Evolutionary conservation across 768 basidiomycete species (phyloP), one percentile per base, ranked within the genome.

Genomic region (Postia placenta): DNA sequence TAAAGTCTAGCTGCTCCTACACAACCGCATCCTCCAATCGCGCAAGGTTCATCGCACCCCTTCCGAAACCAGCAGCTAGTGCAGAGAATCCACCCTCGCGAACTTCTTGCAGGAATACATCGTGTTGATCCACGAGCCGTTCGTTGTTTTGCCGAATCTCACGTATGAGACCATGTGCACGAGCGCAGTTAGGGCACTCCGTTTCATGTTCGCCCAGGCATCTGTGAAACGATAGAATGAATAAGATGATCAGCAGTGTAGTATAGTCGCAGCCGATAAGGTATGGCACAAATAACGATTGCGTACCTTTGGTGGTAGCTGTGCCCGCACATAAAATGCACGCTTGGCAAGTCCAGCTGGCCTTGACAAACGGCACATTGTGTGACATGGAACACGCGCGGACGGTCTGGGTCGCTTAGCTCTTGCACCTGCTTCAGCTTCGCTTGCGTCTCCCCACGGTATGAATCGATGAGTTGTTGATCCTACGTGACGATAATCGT

Each of bases 271-370:
- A n/a, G 30, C n/a, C 30, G 30, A 7, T n/a, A n/a, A 35, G 26
- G 44, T 19, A 54, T 2, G n/a, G 19, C 3, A 45, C 15, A 37
- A n/a, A 23, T 28, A 11, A 9, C 4, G 23, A 26, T 2, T 24
- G 62, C 68, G 38, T 46, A 90, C 91, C 93, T 76, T 63, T 95
- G 92, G 64, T 99, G 96, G 70, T 91, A 98, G 52, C 90, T 92
- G 63, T 98, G 96, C 59, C 86, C 84, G 67, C 95, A 99, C 95
- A 98, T 96, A 62, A 97, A 98, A 66, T 98, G 94, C 5, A 98
- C 76, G 55, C 81, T 87, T 0, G 96, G 95, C 9, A 97, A 78
- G 63, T 97, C 94, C 51, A 98, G 79, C 57, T 88, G 90, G 1
- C 85, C 90, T 14, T 83, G 78, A 64, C 96, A 98, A 3, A 84